These are phyloP conservation scores for Plantago rigida DNA, from an alignment of 305 asterid species.

Conservation along the genomic window DNA sequence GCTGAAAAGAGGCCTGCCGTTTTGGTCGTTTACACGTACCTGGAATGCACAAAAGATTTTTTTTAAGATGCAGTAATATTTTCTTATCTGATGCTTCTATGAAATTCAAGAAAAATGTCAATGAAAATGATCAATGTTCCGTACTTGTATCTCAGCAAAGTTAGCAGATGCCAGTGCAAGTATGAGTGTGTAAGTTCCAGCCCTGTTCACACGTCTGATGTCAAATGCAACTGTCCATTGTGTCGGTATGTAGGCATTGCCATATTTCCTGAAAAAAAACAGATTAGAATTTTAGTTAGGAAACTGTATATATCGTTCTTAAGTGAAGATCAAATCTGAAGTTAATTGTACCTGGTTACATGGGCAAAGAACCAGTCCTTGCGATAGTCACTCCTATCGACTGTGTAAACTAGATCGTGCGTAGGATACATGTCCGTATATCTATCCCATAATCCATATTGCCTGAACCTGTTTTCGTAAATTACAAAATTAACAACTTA, in stretches of 20 bases:
- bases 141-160: conserved; percentile 13
- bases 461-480: conserved; percentile 36
- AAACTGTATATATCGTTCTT: background rate
- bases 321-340: background rate
- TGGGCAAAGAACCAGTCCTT: conserved; percentile 61
- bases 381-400: conserved; percentile 39
- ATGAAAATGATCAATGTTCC: background rate
- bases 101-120: background rate
- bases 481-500: background rate
- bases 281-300: background rate
- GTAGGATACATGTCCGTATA: conserved; percentile 46
- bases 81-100: no score
- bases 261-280: conserved; percentile 18
- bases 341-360: conserved; percentile 37
- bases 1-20: conserved; percentile 30
- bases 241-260: conserved; percentile 16
- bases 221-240: conserved; percentile 32
- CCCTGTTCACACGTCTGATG: conserved; percentile 14
- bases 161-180: conserved; percentile 31
- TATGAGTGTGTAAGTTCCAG: conserved; percentile 25
- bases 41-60: conserved; percentile 1
- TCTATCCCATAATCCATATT: conserved; percentile 56
- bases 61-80: no score
- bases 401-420: conserved; percentile 37
- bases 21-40: conserved; percentile 37